Percentiles rank a stretch among this genome's conserved stretches.
These are phyloP conservation scores for Furcasterigmium furcatum DNA, from an alignment of 2,329 filamentous ascomycete genomes.

Conservation along the genomic window DNA sequence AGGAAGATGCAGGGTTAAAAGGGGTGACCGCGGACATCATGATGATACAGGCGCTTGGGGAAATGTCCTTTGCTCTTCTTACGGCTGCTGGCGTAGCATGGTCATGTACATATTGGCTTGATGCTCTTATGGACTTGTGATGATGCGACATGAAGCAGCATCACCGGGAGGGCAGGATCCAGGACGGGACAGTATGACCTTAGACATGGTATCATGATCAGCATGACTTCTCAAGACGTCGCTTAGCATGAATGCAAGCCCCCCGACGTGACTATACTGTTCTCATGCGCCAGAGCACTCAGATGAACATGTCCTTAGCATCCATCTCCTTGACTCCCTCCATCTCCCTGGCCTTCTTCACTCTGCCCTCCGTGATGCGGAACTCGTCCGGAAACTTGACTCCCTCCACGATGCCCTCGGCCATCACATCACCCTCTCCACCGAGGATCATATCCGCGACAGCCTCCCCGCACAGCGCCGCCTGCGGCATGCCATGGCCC, in stretches of 20 bases:
- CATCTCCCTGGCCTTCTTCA: constrained; percentile 11
- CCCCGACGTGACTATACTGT: no score
- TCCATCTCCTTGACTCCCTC: constrained; percentile 11
- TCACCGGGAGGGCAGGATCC: not conserved
- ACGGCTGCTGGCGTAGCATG: constrained; percentile 11
- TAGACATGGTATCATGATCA: no score
- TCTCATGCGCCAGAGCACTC: no score
- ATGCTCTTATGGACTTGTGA: not conserved
- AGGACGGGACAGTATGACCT: no score
- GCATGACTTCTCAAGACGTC: no score
- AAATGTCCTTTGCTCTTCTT: constrained; percentile 9
- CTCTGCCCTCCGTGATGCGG: constrained; percentile 27
- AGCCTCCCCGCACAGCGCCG: constrained; percentile 62
- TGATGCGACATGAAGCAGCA: not conserved
- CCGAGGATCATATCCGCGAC: constrained; percentile 58
- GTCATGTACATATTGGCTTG: constrained; percentile 9
- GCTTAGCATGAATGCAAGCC: no score
- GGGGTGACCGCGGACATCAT: not conserved
- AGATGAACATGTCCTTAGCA: constrained; percentile 11
- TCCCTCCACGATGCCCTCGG: constrained; percentile 20
- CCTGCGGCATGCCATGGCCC: constrained; percentile 75
- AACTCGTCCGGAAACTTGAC: constrained; percentile 43
- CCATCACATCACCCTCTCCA: constrained; percentile 14
- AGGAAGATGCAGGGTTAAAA: constrained; percentile 84
- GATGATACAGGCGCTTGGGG: constrained; percentile 5